Evolutionary conservation across 768 basidiomycete species (phyloP).

Genomic region (Mycena floridula): DNA sequence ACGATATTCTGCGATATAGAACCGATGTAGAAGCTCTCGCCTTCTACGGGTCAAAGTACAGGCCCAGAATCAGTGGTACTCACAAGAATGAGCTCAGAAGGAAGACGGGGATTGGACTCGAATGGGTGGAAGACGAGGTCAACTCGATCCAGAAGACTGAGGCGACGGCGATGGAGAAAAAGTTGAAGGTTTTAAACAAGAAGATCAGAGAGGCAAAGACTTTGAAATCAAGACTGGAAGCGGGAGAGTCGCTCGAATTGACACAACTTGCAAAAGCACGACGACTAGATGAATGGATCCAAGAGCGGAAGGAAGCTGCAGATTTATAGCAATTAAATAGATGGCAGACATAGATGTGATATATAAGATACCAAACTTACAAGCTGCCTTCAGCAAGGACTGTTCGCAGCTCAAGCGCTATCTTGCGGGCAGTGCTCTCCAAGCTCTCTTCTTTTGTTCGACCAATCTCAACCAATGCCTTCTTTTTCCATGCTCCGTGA

Average conservation of each 20-base stretch:
- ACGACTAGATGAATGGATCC: too few relatives aligned
- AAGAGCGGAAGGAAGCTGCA: too few relatives aligned
- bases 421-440: slow-evolving; percentile 1
- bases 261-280: too few relatives aligned
- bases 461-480: slow-evolving; percentile 12
- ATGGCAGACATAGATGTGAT: too few relatives aligned
- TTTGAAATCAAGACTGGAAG: too few relatives aligned
- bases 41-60: slow-evolving; percentile 15
- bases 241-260: too few relatives aligned
- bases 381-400: neutral
- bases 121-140: neutral
- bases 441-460: slow-evolving; percentile 3
- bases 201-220: too few relatives aligned
- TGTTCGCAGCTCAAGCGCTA: neutral
- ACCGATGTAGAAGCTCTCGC: slow-evolving; percentile 18
- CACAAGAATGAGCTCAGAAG: slow-evolving; percentile 22
- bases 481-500: neutral
- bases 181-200: too few relatives aligned
- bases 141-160: neutral
- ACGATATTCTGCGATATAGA: slow-evolving; percentile 22
- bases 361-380: neutral
- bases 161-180: too few relatives aligned
- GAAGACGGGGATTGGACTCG: slow-evolving; percentile 14
- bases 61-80: slow-evolving; percentile 18
- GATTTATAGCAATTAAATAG: too few relatives aligned